These are phyloP conservation scores for Fusarium cyanostomum DNA, from an alignment of 2,329 filamentous ascomycete genomes.

Conservation along the genomic window DNA sequence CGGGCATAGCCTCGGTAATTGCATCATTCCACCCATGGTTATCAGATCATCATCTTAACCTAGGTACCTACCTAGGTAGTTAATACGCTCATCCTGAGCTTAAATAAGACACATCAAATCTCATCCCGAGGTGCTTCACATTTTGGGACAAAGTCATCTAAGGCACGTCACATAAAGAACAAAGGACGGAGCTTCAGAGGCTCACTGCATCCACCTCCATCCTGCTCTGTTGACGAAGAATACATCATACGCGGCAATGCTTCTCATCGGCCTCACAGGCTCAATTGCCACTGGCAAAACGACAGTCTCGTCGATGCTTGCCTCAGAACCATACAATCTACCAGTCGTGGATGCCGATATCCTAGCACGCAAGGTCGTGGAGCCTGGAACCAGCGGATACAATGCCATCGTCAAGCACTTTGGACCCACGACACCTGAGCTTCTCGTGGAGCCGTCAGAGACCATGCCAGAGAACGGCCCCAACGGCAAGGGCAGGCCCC, in stretches of 20 bases:
- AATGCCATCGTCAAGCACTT: conserved; percentile 84
- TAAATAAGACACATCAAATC: too few species aligned
- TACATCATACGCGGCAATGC: conserved; percentile 63
- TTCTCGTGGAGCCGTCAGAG: conserved; percentile 71
- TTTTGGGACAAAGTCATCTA: too few species aligned
- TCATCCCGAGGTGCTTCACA: too few species aligned
- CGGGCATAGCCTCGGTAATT: conserved; percentile 35
- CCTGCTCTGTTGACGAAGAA: not conserved
- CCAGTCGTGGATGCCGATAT: conserved; percentile 95
- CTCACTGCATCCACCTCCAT: not conserved
- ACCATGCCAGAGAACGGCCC: conserved; percentile 64
- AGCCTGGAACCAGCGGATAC: conserved; percentile 89
- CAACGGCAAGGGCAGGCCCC: conserved; percentile 71
- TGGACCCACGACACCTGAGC: conserved; percentile 81
- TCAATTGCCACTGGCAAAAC: conserved; percentile 99
- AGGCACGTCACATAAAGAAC: too few species aligned
- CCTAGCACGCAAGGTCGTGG: conserved; percentile 91
- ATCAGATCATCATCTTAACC: conserved; percentile 29
- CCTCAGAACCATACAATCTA: conserved; percentile 81
- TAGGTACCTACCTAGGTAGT: too few species aligned
- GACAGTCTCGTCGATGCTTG: conserved; percentile 87
- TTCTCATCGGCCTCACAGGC: conserved; percentile 94
- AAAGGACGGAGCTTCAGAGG: too few species aligned
- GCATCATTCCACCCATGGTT: conserved; percentile 25
- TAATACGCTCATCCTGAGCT: too few species aligned